These are phyloP conservation scores for Protomyces gravidus DNA, from an alignment of 1,139 yeast species.

Conservation along the genomic window DNA sequence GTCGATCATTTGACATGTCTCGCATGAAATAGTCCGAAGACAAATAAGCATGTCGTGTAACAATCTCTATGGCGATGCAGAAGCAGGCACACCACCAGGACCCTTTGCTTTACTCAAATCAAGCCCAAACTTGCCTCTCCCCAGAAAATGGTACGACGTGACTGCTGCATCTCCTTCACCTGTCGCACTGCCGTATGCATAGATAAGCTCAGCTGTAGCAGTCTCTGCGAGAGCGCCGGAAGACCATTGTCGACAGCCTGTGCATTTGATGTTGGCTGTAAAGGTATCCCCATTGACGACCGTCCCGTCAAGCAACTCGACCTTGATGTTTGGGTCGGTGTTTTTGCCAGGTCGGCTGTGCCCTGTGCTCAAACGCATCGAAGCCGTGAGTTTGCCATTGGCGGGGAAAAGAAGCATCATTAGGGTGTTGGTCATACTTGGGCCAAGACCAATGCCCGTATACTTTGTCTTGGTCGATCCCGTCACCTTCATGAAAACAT, in stretches of 20 bases:
- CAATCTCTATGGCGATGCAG: neutral
- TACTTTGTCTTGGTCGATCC: slow-evolving; percentile 7
- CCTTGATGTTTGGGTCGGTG: neutral
- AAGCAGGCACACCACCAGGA: slow-evolving; percentile 14
- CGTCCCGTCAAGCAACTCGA: slow-evolving; percentile 9
- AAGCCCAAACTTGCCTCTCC: slow-evolving; percentile 9
- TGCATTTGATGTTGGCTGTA: slow-evolving; percentile 11
- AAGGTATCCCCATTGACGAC: slow-evolving; percentile 5
- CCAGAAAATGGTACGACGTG: slow-evolving; percentile 16
- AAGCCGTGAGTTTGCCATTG: neutral
- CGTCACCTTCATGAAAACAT: slow-evolving; percentile 13
- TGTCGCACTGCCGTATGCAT: slow-evolving; percentile 10
- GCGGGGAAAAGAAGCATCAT: slow-evolving; percentile 16
- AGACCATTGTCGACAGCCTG: slow-evolving; percentile 7
- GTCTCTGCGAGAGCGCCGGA: slow-evolving; percentile 3
- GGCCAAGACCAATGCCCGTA: slow-evolving; percentile 16
- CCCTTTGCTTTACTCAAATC: slow-evolving; percentile 10
- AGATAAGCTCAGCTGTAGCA: slow-evolving; percentile 8
- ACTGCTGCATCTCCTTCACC: slow-evolving; percentile 14
- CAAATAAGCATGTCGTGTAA: too few species aligned
- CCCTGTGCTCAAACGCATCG: slow-evolving; percentile 5
- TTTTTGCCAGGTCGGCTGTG: slow-evolving; percentile 10
- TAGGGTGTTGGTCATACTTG: slow-evolving; percentile 13
- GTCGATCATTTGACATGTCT: too few species aligned
- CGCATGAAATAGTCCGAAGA: too few species aligned